A percentile compares a stretch with the other conserved stretches of the same genome.
Conservation (phyloP, 805 yeast genomes). For the Barnettozyma sucrosica region DNA sequence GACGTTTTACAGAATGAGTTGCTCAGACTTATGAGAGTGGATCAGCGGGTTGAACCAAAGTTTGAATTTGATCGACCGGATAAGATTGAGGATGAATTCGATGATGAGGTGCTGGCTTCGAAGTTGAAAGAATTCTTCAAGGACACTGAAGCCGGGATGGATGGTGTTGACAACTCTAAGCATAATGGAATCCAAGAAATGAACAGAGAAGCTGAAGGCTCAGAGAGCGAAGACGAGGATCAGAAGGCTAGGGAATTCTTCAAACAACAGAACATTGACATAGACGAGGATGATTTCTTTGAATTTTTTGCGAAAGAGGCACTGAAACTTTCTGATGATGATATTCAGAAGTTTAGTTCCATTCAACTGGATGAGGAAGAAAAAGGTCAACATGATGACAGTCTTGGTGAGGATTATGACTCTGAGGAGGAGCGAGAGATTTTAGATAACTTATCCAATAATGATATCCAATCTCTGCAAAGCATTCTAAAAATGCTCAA, state of each 20-base stretch:
- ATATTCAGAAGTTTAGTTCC: conserved; percentile 34
- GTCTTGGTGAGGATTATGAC: conserved; percentile 13
- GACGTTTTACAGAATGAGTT: conserved; percentile 28
- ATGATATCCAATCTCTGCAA: conserved; percentile 15
- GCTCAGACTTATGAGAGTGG: conserved; percentile 16
- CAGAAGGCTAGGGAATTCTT: conserved; percentile 26
- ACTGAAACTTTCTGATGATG: conserved; percentile 40
- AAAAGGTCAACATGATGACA: conserved; percentile 4
- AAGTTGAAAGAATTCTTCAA: conserved; percentile 24
- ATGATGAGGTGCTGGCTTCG: conserved; percentile 23
- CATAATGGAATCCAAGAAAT: not conserved
- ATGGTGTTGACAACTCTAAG: conserved; percentile 17
- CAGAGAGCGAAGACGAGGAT: conserved; percentile 1
- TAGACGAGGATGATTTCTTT: conserved; percentile 66
- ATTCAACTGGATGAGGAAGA: conserved; percentile 20
- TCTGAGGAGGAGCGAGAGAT: conserved; percentile 21
- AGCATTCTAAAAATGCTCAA: conserved; percentile 26
- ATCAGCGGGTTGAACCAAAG: conserved; percentile 16
- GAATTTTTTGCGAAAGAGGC: conserved; percentile 57
- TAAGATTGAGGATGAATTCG: conserved; percentile 4
- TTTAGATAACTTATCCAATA: conserved; percentile 1
- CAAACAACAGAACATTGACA: conserved; percentile 33
- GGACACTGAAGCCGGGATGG: conserved; percentile 21
- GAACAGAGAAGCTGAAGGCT: not conserved
- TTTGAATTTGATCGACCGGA: conserved; percentile 11